phyloP scores from a whole-genome alignment of 495 filamentous ascomycete genomes.

The Hypoxylon fragiforme region DNA sequence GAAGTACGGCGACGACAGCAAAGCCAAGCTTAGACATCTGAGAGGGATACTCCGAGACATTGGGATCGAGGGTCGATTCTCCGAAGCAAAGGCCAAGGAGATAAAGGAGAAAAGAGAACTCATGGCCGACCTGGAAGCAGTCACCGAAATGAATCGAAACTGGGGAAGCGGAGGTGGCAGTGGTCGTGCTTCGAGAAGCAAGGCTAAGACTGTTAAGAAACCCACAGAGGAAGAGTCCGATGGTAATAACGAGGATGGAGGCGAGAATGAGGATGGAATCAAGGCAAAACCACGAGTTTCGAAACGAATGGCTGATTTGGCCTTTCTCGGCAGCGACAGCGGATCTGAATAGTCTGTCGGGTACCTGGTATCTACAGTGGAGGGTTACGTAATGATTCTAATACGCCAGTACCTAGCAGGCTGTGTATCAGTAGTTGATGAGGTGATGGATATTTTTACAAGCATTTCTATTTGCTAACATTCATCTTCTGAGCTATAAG shows the following conservation, averaged over 20 bases:
- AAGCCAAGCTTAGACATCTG: constrained; percentile 82
- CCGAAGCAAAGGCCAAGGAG: constrained; percentile 75
- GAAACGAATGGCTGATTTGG: constrained; percentile 46
- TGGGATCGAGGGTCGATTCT: constrained; percentile 88
- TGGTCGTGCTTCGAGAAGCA: constrained; percentile 41
- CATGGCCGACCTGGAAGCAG: constrained; percentile 75
- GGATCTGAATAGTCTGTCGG: constrained; percentile 46
- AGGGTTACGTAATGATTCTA: neutral
- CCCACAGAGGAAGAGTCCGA: constrained; percentile 44
- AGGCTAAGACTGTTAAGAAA: constrained; percentile 36
- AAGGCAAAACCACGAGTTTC: constrained; percentile 35
- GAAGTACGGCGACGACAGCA: constrained; percentile 64
- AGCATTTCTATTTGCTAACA: constrained; percentile 39
- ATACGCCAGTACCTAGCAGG: neutral
- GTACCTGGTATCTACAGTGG: neutral
- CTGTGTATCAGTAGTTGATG: constrained; percentile 1
- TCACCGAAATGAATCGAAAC: constrained; percentile 73
- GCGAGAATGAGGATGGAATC: constrained; percentile 34
- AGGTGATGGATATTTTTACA: neutral
- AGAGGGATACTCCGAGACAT: constrained; percentile 73
- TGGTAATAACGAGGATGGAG: constrained; percentile 47
- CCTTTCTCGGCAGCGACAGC: constrained; percentile 50
- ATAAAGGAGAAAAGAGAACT: constrained; percentile 87
- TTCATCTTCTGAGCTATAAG: constrained; percentile 76
- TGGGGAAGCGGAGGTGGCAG: constrained; percentile 64